Conservation (phyloP, 345 rosid species). For the Salix brachista region DNA sequence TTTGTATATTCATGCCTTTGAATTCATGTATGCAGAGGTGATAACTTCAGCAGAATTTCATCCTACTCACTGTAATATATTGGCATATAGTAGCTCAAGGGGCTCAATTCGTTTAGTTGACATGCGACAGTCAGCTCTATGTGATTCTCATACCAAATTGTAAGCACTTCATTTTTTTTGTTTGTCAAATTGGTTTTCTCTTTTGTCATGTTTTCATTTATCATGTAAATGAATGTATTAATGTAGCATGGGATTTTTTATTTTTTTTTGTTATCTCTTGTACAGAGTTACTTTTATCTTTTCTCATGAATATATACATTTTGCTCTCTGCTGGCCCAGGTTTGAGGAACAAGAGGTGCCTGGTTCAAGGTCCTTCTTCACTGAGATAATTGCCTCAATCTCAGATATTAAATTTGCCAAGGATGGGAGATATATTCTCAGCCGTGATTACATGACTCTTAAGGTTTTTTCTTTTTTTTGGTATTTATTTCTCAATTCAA, state of each 20-base stretch:
- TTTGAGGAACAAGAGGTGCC: slow-evolving; percentile 84
- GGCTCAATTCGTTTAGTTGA: slow-evolving; percentile 93
- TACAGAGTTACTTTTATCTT: neutral
- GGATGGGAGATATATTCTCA: slow-evolving; percentile 76
- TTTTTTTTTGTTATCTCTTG: neutral
- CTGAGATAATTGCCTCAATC: slow-evolving; percentile 91
- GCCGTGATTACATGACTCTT: slow-evolving; percentile 97
- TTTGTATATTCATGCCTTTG: neutral
- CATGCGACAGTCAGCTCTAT: slow-evolving; percentile 92
- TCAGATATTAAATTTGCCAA: slow-evolving; percentile 84
- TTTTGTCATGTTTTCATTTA: neutral
- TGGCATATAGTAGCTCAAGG: slow-evolving; percentile 97
- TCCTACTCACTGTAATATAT: slow-evolving; percentile 82
- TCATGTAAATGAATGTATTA: neutral
- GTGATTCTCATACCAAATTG: slow-evolving; percentile 90
- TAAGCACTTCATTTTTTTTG: slow-evolving; percentile 29
- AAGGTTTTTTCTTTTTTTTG: slow-evolving; percentile 43
- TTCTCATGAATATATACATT: neutral
- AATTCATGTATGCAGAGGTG: slow-evolving; percentile 61
- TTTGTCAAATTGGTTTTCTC: neutral
- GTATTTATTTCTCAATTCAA: neutral
- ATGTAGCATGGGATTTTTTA: neutral
- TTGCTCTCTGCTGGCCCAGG: slow-evolving; percentile 31
- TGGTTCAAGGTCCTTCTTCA: slow-evolving; percentile 75
- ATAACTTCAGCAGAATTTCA: slow-evolving; percentile 98